Conservation (phyloP, 495 filamentous ascomycete genomes). For the Neurospora sp. region DNA sequence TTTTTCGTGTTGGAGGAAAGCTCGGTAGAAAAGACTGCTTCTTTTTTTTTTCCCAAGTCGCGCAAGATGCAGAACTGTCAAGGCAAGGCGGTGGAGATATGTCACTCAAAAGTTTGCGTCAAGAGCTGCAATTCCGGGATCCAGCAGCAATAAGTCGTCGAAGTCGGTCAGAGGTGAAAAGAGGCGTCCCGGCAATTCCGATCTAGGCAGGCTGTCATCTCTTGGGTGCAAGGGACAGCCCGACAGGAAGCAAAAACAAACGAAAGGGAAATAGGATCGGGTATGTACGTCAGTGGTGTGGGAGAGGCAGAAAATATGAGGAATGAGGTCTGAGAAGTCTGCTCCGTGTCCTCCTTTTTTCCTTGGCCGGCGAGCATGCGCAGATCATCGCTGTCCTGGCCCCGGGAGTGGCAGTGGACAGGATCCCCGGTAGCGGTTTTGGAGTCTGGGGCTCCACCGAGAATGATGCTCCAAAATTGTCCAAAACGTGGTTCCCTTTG, state of each 20-base stretch:
- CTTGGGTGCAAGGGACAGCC: conserved; percentile 7
- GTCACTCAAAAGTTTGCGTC: background rate
- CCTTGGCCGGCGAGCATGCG: background rate
- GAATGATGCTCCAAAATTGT: background rate
- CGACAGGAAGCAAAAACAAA: conserved; percentile 5
- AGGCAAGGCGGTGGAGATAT: background rate
- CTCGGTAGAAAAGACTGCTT: background rate
- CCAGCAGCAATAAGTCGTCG: conserved; percentile 8
- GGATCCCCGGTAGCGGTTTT: background rate
- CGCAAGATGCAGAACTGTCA: background rate
- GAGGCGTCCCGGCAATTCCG: conserved; percentile 6
- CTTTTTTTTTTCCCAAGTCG: background rate
- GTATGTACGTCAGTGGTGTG: background rate
- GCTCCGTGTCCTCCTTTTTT: background rate
- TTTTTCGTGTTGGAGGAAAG: background rate
- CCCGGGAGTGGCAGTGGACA: background rate
- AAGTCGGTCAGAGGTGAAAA: background rate
- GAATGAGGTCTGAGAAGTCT: background rate
- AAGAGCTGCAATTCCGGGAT: conserved; percentile 13
- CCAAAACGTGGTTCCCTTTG: background rate
- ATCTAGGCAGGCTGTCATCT: conserved; percentile 10
- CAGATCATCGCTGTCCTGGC: background rate
- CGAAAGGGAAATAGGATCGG: background rate
- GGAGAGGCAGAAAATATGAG: background rate
- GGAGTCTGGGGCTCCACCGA: background rate